phyloP scores from a whole-genome alignment of 306 rosid species.

The Potentilla sterilis region DNA sequence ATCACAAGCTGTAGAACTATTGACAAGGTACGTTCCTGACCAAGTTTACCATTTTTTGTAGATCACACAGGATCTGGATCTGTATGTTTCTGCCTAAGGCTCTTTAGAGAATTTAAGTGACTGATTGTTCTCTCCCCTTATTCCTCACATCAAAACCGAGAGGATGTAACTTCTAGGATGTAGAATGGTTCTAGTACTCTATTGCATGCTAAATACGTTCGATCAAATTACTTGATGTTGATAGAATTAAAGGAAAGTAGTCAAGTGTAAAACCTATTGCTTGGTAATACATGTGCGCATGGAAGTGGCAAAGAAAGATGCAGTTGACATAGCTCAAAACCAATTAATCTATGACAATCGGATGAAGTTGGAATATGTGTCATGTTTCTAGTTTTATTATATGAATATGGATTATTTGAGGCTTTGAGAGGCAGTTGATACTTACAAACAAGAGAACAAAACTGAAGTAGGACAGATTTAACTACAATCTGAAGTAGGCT shows the following conservation, averaged over 20 bases:
- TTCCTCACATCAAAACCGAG: neutral
- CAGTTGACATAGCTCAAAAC: neutral
- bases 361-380: neutral
- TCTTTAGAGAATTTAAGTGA: neutral
- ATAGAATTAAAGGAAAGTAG: neutral
- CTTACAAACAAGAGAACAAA: neutral
- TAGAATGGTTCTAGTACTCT: neutral
- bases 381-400: neutral
- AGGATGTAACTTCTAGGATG: neutral
- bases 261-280: neutral
- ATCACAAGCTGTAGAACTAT: conserved; percentile 91
- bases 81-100: neutral
- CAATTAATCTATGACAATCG: neutral
- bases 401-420: neutral
- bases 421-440: neutral
- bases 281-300: neutral
- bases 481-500: too few species aligned
- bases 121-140: neutral
- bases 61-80: conserved; percentile 5
- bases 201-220: neutral
- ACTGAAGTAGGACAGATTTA: neutral
- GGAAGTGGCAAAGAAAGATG: too few species aligned
- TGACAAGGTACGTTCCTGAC: conserved; percentile 63
- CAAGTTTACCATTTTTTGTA: neutral
- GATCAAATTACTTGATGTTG: neutral